Evolutionary conservation across 2,329 filamentous ascomycete species (phyloP), one percentile per base, ranked within the genome.

Genomic region (Lasiodiplodia citricola): DNA sequence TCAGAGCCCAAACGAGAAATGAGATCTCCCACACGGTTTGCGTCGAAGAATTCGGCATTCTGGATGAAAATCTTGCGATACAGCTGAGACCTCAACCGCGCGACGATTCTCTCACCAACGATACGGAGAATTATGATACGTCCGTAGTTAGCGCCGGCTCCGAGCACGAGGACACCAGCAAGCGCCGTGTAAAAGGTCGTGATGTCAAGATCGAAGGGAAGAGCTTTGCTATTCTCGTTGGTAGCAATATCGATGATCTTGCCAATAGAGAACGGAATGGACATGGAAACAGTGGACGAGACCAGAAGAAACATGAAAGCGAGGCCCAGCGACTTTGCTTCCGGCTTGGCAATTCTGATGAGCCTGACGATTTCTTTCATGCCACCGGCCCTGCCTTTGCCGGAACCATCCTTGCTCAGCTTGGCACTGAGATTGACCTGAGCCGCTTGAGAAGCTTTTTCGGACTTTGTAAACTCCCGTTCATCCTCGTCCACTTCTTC

Each of bases 11-110:
- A 88, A 47, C 96, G 91, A 47, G 95, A 98, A 76, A 99, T 97
- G 74, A 99, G 84, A 78, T 99, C 96, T 78, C 96, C 96, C 31
- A 97, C 94, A 31, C 96, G 88, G 82, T 99, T 99, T 50, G 96
- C 96, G 78, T 99, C 96, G 77, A 99, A 99, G 83, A 99, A 99
- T 76, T 98, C 96, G 69, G 96, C 96, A 79, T 99, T 96, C 79
- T 99, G 96, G n/a, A 96, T 87, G 74, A 96, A 97, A 0, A 96
- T 99, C 72, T 92, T 89, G 72, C 93, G 89, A 83, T 97, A 99
- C 4, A 99, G 88, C 77, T 93, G 92, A 18, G 94, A 95, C 70
- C 96, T 89, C 67, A 99, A 86, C 73, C 95, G 89, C 13, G 95
- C 91, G 66, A 99, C 96, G 69, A 99, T 96, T 52, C 96, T 88